Base-by-base conservation (phyloP, 2,329 filamentous ascomycete species). In the Colletotrichum tabaci region DNA sequence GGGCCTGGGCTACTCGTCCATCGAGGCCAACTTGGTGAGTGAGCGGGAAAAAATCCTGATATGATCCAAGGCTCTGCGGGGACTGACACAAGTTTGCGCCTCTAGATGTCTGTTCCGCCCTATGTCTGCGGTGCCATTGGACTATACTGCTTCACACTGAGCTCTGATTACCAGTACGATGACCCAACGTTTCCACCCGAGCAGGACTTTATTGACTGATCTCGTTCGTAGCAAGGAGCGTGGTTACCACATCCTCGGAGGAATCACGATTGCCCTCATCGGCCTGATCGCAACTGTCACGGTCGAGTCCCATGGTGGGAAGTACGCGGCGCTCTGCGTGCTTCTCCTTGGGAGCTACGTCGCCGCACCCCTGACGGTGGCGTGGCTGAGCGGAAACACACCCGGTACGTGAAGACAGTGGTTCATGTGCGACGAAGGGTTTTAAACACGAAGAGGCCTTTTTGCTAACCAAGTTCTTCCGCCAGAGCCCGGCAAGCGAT, bases 361-460 rank as follows among this genome's bases (percentile, higher is more conserved):
- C 16, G 75, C 79, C 2, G 75, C 78, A 35, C 80, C 78, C 12
- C 73, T 81, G 23, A 79, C 79, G 1, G 77, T 78, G 5, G 80
- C 80, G 2, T 82, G 80, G 80, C 64, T 81, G 9, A 76, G 75
- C 44, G 76, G 75, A n/a, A 82, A 81, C 67, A 80, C 77, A 6
- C 71, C 71, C 64, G 72, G 72, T 72, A 65, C n/a, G 62, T 9
- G 23, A 35, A 35, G 15, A n/a, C 0, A 23, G 4, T 30, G 5
- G 10, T 10, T 2, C 12, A 10, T 35, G 30, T 35, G 47, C 26
- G n/a, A 15, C 15, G 9, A 16, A 4, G 15, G 21, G 1, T 18
- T 18, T 2, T 7, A 35, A 35, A 55, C 6, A 10, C 3, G 23
- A 53, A 6, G 8, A 56, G 9, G 1, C 10, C 8, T 1, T 35